Conservation (phyloP, 2,329 filamentous ascomycete species). For the Pestalotiopsis sp. region DNA sequence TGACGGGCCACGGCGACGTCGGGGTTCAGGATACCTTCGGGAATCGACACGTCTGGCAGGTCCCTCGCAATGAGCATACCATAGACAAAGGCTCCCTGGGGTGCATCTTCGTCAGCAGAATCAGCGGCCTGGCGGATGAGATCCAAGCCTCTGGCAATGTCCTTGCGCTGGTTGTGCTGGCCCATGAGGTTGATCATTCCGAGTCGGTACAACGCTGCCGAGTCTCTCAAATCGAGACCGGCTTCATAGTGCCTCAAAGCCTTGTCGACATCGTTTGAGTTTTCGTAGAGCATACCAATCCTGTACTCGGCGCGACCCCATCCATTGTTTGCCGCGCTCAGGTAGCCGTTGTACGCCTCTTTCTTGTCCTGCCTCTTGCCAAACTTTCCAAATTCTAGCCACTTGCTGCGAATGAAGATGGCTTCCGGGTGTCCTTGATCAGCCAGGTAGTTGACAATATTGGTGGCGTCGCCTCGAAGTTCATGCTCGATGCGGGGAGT, state of each 20-base stretch:
- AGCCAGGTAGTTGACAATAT: constrained; percentile 86
- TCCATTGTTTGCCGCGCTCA: constrained; percentile 80
- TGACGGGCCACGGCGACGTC: constrained; percentile 75
- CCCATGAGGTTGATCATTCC: constrained; percentile 98
- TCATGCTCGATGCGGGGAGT: constrained; percentile 91
- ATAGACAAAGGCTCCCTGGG: constrained; percentile 92
- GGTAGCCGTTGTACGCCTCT: constrained; percentile 88
- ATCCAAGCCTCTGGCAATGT: constrained; percentile 76
- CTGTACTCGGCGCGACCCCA: constrained; percentile 91
- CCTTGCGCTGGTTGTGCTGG: constrained; percentile 86
- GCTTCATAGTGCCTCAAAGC: constrained; percentile 88
- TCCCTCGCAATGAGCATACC: constrained; percentile 93
- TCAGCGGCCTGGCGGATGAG: constrained; percentile 83
- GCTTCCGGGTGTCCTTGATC: constrained; percentile 92
- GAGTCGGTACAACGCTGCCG: constrained; percentile 81
- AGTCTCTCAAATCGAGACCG: constrained; percentile 80
- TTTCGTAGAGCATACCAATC: constrained; percentile 98
- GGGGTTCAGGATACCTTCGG: constrained; percentile 67
- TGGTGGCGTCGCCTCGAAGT: constrained; percentile 83
- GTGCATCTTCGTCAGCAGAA: constrained; percentile 91
- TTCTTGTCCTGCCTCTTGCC: constrained; percentile 89
- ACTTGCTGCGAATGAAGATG: constrained; percentile 92
- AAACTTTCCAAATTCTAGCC: constrained; percentile 98
- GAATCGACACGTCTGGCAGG: constrained; percentile 85
- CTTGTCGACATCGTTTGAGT: constrained; percentile 88